Evolutionary conservation across 306 rosid genomes (phyloP), one percentile per base, ranked within the genome.

Genomic region (Coriaria nepalensis): DNA sequence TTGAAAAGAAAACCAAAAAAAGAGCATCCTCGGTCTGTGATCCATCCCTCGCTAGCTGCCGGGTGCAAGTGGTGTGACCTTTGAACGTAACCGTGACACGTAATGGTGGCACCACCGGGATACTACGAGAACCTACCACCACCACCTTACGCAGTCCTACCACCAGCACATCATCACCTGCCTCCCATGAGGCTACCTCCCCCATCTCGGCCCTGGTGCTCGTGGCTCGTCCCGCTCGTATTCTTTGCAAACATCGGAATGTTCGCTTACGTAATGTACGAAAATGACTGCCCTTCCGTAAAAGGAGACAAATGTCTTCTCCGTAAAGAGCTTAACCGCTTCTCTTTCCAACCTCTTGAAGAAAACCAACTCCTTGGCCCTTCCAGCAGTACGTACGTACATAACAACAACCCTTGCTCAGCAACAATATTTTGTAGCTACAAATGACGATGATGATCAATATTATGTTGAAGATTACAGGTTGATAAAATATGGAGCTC

Each of bases 321-420:
- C 53, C 4, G 13, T 6, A 4, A 61, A 2, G 20, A 49, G 5
- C 53, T 90, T 10, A 82, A 77, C 32, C 78, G 83, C 12, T 79
- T 71, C 65, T 75, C 95, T 49, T 90, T 85, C 60, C 75, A 90
- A 54, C 94, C 98, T 10, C 65, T 75, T 48, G 35, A 13, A 0
- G 81, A 81, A 71, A 90, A 90, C 51, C 72, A 74, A 34, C 87
- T 85, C 68, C 66, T 90, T 44, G 98, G 98, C 57, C 95, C 95
- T 53, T 36, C 92, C 4, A 37, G 52, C 37, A 37, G 13, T 56
- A 66, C 79, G 94, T 81, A 64, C 50, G 77, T 81, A 61, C 43
- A 74, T 49, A 58, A 3, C 29, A 60, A 35, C 14, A 53, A 38
- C 43, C 49, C 34, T 34, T n/a, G 10, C 12, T 6, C 45, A 33